Evolutionary conservation across 2,329 filamentous ascomycete species (phyloP).

Genomic region (Shiraia sp.): DNA sequence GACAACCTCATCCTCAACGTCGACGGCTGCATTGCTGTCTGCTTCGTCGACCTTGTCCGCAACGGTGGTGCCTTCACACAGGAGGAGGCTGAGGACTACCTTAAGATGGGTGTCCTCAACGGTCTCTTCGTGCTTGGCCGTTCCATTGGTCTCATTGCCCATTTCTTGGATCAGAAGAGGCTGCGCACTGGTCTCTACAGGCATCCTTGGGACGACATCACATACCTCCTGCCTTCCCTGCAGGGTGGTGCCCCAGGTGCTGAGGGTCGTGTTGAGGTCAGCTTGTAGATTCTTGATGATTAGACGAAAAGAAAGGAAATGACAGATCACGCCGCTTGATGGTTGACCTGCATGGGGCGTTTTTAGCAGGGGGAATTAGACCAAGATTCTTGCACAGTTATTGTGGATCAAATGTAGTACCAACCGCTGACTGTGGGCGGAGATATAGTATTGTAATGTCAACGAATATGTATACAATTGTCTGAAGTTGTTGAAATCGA

Average conservation of each 20-base stretch:
- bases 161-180: slow-evolving; percentile 99
- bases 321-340: slow-evolving; percentile 28
- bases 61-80: slow-evolving; percentile 96
- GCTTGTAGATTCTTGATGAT: slow-evolving; percentile 36
- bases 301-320: slow-evolving; percentile 31
- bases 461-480: slow-evolving; percentile 23
- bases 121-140: slow-evolving; percentile 98
- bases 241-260: slow-evolving; percentile 43
- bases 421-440: slow-evolving; percentile 33
- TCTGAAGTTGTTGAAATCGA: not conserved
- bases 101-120: slow-evolving; percentile 98
- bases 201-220: slow-evolving; percentile 76
- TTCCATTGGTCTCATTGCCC: slow-evolving; percentile 97
- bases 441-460: slow-evolving; percentile 38
- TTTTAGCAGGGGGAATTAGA: slow-evolving; percentile 34
- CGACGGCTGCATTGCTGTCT: slow-evolving; percentile 95
- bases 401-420: slow-evolving; percentile 36
- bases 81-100: slow-evolving; percentile 98
- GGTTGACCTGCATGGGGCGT: slow-evolving; percentile 32
- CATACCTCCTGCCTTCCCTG: slow-evolving; percentile 47
- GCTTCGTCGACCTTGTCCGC: slow-evolving; percentile 96
- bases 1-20: slow-evolving; percentile 99
- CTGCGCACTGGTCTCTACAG: slow-evolving; percentile 97
- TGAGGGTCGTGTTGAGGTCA: slow-evolving; percentile 49
- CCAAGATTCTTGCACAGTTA: slow-evolving; percentile 26